These are phyloP conservation scores for Pulveroboletus sp. DNA, from an alignment of 768 basidiomycete species.

Conservation along the genomic window DNA sequence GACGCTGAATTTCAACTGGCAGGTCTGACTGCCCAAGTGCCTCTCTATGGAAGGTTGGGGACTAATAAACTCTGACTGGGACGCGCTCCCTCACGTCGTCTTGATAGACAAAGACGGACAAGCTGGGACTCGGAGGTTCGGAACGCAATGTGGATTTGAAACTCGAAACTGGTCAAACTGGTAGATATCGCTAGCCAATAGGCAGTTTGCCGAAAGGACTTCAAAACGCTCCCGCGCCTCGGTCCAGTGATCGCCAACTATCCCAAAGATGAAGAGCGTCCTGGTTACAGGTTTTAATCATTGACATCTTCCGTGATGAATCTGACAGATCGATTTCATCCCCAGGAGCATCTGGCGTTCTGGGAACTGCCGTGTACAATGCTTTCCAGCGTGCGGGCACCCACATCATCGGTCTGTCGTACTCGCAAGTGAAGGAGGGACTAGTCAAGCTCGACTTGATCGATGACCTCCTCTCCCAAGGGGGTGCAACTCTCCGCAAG, in stretches of 20 bases:
- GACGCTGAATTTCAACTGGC: no score
- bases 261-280: conserved; percentile 39
- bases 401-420: conserved; percentile 66
- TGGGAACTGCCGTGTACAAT: conserved; percentile 73
- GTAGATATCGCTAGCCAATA: not conserved
- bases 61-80: conserved; percentile 53
- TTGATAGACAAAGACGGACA: conserved; percentile 62
- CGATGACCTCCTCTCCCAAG: conserved; percentile 34
- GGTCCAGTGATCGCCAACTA: not conserved
- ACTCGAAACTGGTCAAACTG: not conserved
- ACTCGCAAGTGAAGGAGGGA: conserved; percentile 57
- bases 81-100: conserved; percentile 60
- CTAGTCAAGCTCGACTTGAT: conserved; percentile 65
- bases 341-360: conserved; percentile 85
- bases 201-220: conserved; percentile 3
- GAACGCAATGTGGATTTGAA: not conserved
- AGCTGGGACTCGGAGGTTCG: no score
- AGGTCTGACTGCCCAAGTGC: no score
- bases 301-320: not conserved
- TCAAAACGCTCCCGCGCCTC: no score
- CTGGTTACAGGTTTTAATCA: conserved; percentile 49
- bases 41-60: not conserved
- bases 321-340: conserved; percentile 10
- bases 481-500: conserved; percentile 42
- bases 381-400: conserved; percentile 51